Evolutionary conservation across 257 asterid species (phyloP).

Genomic region (Scutellaria baicalensis): DNA sequence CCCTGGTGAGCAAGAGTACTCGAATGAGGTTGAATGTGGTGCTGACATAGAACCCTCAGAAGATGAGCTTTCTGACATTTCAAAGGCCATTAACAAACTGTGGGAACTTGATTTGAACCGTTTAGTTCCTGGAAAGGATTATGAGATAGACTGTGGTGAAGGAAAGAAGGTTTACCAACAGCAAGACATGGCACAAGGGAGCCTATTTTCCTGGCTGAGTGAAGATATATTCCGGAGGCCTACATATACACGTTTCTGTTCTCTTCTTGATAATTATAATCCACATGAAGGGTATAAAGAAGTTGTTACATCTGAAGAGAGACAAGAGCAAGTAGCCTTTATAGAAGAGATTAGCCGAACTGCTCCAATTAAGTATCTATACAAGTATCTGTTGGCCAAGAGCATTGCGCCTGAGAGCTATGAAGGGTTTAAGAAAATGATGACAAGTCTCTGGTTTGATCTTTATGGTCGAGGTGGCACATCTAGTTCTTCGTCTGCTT

Average conservation of each 20-base stretch:
- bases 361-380: slow-evolving; percentile 80
- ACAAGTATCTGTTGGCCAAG: slow-evolving; percentile 62
- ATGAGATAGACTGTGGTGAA: slow-evolving; percentile 77
- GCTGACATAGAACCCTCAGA: slow-evolving; percentile 47
- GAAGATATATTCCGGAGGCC: slow-evolving; percentile 65
- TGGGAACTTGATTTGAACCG: slow-evolving; percentile 90
- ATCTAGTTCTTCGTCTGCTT: slow-evolving; percentile 80
- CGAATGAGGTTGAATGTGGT: slow-evolving; percentile 38
- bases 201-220: slow-evolving; percentile 69
- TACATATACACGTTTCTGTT: slow-evolving; percentile 74
- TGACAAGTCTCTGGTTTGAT: slow-evolving; percentile 77
- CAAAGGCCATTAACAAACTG: slow-evolving; percentile 63
- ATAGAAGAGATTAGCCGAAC: slow-evolving; percentile 92
- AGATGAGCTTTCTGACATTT: slow-evolving; percentile 59
- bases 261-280: slow-evolving; percentile 89
- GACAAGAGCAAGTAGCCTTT: slow-evolving; percentile 76
- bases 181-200: slow-evolving; percentile 71
- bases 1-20: slow-evolving; percentile 58
- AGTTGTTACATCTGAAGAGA: slow-evolving; percentile 72
- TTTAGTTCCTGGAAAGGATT: slow-evolving; percentile 69
- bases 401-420: slow-evolving; percentile 37
- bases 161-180: slow-evolving; percentile 80
- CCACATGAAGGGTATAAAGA: slow-evolving; percentile 83
- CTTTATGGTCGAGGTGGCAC: slow-evolving; percentile 90
- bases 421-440: slow-evolving; percentile 60